Base-by-base conservation (phyloP, 371 early-diverging fungal genomes). In the Sporodiniella umbellata region DNA sequence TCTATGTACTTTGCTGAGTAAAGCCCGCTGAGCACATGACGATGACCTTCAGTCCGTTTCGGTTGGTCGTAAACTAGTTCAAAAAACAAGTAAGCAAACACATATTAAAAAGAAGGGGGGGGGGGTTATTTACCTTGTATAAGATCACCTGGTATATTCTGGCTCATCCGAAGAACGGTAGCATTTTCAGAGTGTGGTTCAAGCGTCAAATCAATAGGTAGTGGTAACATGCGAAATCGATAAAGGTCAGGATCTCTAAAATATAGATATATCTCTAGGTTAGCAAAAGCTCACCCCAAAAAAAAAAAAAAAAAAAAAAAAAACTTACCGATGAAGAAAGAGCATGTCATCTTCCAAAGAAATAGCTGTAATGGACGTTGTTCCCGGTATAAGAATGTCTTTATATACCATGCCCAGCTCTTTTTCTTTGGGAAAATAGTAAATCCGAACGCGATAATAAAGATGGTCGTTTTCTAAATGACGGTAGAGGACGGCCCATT, bases 181-280 rank as follows among this genome's bases (percentile, higher is more conserved):
- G 62, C 53, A 17, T 58, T 40, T 24, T 48, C 47, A 12, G 66
- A 63, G 51, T 68, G 67, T 11, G 68, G 71, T n/a, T 62, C 35
- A 11, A 22, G 17, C 3, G 44, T 56, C 15, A 70, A 30, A 38
- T 62, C 40, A 6, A 19, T 11, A 31, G 76, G 70, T 26, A 75
- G 53, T 12, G 56, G 14, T 12, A 48, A 51, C 0, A 60, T 53
- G 33, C 76, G 53, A 33, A 72, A 75, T 39, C 66, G 42, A 47
- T 66, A 67, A n/a, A 21, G 24, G 53, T 75, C 76, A 8, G 76
- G 76, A 45, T 70, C 66, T 33, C 75, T 75, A 39, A 5, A 5
- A 35, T 46, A 30, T 4, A 28, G 30, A 28, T 10, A 28, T 28
- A 10, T 28, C 10, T n/a, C n/a, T n/a, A n/a, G n/a, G n/a, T n/a